These are phyloP conservation scores for Xanthoceras sorbifolium DNA, from an alignment of 345 rosid genomes.

Conservation along the genomic window DNA sequence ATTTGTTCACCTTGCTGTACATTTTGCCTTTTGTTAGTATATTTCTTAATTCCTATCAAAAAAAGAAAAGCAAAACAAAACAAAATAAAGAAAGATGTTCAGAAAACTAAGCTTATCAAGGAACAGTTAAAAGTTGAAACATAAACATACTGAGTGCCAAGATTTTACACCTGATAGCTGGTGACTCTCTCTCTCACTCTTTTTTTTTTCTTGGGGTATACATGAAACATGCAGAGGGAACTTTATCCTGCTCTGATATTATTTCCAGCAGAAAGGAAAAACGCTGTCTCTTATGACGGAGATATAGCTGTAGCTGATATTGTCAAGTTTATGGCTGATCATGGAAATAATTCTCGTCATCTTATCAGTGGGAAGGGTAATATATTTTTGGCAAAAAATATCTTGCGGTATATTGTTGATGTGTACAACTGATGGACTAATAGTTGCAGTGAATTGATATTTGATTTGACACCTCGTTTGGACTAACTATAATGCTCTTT, in stretches of 20 bases:
- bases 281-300: constrained; percentile 60
- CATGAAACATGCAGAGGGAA: constrained; percentile 64
- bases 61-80: too few species aligned
- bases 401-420: background rate
- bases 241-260: constrained; percentile 76
- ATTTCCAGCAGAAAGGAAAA: constrained; percentile 75
- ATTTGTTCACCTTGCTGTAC: too few species aligned
- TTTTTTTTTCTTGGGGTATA: background rate
- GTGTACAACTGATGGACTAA: too few species aligned
- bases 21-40: too few species aligned
- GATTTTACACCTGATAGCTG: too few species aligned
- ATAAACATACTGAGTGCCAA: too few species aligned
- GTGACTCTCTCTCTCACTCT: background rate
- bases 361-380: constrained; percentile 57
- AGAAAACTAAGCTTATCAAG: too few species aligned
- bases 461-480: background rate
- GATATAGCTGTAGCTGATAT: constrained; percentile 67
- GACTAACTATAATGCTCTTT: background rate
- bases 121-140: too few species aligned
- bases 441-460: constrained; percentile 9
- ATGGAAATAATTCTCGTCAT: constrained; percentile 59
- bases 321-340: constrained; percentile 62
- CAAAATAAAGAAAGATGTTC: too few species aligned
- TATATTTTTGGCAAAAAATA: constrained; percentile 13
- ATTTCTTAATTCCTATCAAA: too few species aligned